These are phyloP conservation scores for Mycena haematopus DNA, from an alignment of 768 basidiomycete species.

Conservation along the genomic window DNA sequence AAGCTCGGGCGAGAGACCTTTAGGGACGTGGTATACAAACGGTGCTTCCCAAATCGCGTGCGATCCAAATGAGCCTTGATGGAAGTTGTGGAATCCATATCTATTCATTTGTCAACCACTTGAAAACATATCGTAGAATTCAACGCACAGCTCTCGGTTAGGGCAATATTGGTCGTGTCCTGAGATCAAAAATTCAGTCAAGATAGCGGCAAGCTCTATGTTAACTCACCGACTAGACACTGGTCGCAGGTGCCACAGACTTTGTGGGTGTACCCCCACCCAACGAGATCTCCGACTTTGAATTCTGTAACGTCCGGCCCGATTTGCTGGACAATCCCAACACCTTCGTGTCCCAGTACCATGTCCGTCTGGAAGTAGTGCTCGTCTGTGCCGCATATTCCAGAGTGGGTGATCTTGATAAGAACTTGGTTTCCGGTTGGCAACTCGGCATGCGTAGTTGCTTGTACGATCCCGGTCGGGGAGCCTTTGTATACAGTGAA, in stretches of 20 bases:
- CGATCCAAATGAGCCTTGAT: conserved; percentile 34
- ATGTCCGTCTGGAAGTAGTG: conserved; percentile 40
- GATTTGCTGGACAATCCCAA: conserved; percentile 41
- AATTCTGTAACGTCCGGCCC: conserved; percentile 27
- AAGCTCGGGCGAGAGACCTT: conserved; percentile 35
- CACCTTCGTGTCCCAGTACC: conserved; percentile 48
- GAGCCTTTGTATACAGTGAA: conserved; percentile 41
- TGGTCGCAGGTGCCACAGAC: conserved; percentile 41
- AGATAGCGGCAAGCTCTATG: no score
- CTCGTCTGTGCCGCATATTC: conserved; percentile 48
- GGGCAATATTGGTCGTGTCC: conserved; percentile 36
- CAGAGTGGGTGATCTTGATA: conserved; percentile 32
- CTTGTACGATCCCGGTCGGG: conserved; percentile 24
- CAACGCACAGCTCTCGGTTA: conserved; percentile 41
- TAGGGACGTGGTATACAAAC: conserved; percentile 43
- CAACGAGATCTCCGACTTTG: conserved; percentile 34
- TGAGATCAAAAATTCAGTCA: no score
- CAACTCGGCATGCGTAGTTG: conserved; percentile 23
- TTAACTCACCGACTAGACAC: no score
- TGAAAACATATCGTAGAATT: no score
- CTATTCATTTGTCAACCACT: no score
- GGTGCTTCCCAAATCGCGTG: conserved; percentile 42
- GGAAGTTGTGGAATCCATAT: conserved; percentile 36
- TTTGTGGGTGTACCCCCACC: conserved; percentile 34
- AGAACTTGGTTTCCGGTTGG: conserved; percentile 35